Percentiles rank a stretch among this genome's conserved stretches.
Conservation (phyloP, 352 stramenopile species). For the Thraustochytrium sp. region DNA sequence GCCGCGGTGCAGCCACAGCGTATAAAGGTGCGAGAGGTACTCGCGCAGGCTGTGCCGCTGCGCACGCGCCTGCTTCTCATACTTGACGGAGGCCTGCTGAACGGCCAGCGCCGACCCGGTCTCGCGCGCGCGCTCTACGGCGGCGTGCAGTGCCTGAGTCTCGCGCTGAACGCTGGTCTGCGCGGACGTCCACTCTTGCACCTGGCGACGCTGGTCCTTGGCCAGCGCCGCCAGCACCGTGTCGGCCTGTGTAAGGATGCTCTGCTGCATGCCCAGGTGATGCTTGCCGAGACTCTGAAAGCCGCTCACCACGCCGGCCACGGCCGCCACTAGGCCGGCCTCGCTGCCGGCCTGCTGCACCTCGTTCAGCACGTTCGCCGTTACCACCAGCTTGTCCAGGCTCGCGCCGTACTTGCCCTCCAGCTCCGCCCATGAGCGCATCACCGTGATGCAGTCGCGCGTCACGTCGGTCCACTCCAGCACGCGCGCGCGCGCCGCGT, state of each 20-base stretch:
- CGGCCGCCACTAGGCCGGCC: not conserved
- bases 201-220: constrained; percentile 2
- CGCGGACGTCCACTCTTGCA: not conserved
- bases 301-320: constrained; percentile 3
- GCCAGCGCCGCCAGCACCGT: not conserved
- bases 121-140: not conserved
- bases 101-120: not conserved
- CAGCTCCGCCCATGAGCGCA: not conserved
- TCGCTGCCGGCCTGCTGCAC: not conserved
- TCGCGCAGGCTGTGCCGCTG: not conserved
- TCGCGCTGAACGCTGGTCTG: constrained; percentile 13
- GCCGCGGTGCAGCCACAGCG: not conserved
- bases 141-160: not conserved
- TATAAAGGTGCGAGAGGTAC: not conserved
- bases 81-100: not conserved
- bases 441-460: not conserved
- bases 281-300: constrained; percentile 40
- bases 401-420: constrained; percentile 4
- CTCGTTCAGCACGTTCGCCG: constrained; percentile 12
- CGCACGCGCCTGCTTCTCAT: not conserved
- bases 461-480: not conserved
- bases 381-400: constrained; percentile 28
- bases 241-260: not conserved
- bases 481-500: not conserved
- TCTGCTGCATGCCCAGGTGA: constrained; percentile 15